Evolutionary conservation across 345 rosid genomes (phyloP).

Genomic region (Eucalyptus virginea): DNA sequence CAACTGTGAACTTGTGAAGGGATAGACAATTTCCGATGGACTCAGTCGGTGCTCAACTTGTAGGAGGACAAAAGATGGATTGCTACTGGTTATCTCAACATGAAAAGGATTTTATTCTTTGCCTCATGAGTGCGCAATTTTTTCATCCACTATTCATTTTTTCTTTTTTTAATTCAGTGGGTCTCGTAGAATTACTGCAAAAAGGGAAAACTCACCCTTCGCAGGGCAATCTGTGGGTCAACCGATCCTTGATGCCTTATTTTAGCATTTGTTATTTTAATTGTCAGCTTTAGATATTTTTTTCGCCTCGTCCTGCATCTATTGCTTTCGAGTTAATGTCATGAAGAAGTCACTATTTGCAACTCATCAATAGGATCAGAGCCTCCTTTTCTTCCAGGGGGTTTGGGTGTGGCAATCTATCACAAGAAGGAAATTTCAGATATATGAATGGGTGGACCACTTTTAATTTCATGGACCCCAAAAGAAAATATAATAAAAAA

Average conservation of each 20-base stretch:
- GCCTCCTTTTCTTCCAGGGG: neutral
- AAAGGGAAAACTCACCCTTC: neutral
- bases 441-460: neutral
- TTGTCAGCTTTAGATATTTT: neutral
- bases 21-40: neutral
- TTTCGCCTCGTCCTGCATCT: neutral
- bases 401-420: neutral
- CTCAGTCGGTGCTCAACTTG: neutral
- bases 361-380: neutral
- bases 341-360: neutral
- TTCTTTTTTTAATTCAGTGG: neutral
- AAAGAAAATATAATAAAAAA: neutral
- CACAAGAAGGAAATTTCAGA: neutral
- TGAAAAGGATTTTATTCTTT: neutral
- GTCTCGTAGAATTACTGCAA: neutral
- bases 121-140: neutral
- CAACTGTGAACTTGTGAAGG: conserved; percentile 49
- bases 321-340: neutral
- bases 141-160: neutral
- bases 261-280: neutral
- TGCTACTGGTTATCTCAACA: neutral
- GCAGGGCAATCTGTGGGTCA: neutral
- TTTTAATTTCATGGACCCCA: neutral
- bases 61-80: neutral
- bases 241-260: neutral